Evolutionary conservation across 805 yeast species (phyloP).

Genomic region (Yamadazyma takamatsuzukensis): DNA sequence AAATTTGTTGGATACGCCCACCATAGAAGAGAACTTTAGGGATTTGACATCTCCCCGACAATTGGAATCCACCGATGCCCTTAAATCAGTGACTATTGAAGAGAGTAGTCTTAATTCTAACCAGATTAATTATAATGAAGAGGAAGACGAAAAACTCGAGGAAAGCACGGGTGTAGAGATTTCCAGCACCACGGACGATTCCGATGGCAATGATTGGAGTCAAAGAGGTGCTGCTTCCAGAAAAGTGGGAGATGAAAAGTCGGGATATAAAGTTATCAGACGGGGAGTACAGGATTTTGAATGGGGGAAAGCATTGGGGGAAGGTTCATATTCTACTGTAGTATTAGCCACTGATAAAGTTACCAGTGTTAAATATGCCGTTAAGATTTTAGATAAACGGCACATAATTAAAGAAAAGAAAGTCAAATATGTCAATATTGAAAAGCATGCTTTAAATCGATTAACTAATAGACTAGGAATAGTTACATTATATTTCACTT

Average conservation of each 20-base stretch:
- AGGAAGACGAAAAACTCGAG: constrained; percentile 8
- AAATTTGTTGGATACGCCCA: constrained; percentile 32
- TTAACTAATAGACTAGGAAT: constrained; percentile 60
- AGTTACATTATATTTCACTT: constrained; percentile 68
- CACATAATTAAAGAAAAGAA: constrained; percentile 79
- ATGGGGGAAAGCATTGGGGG: constrained; percentile 41
- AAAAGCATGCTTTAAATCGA: constrained; percentile 73
- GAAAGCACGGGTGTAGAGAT: background rate
- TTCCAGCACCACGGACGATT: constrained; percentile 2
- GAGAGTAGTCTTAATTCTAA: background rate
- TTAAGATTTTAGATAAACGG: constrained; percentile 70
- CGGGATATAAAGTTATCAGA: constrained; percentile 23
- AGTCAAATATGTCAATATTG: constrained; percentile 80
- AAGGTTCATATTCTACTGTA: constrained; percentile 45
- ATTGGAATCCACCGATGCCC: constrained; percentile 10
- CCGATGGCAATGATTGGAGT: constrained; percentile 23
- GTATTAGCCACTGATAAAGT: constrained; percentile 46
- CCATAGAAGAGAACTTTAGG: constrained; percentile 18
- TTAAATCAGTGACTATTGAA: constrained; percentile 7
- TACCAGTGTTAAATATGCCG: constrained; percentile 62
- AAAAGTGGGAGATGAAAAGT: constrained; percentile 13
- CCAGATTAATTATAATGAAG: constrained; percentile 10
- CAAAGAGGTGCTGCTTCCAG: constrained; percentile 34
- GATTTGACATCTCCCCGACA: constrained; percentile 14
- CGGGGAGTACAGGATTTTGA: constrained; percentile 39